A percentile compares a stretch with the other conserved stretches of the same genome.
Conservation (phyloP, 805 yeast species). For the Ogataea wickerhamii region DNA sequence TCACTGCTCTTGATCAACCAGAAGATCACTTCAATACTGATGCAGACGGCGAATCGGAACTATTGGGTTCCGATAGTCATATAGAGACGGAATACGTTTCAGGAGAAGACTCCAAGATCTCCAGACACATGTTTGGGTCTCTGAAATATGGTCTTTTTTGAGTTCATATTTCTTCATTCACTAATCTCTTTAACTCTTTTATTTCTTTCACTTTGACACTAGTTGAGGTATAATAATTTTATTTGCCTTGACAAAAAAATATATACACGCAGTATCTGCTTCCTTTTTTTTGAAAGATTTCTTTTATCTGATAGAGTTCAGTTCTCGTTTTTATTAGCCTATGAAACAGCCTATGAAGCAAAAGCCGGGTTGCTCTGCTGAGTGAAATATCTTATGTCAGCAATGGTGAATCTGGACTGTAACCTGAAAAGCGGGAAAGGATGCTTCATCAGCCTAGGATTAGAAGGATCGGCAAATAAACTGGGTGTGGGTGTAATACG, state of each 20-base stretch:
- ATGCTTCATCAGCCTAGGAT: slow-evolving; percentile 74
- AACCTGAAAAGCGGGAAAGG: slow-evolving; percentile 38
- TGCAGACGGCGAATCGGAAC: slow-evolving; percentile 8
- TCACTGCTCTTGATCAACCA: slow-evolving; percentile 42
- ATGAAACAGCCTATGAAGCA: too few relatives aligned
- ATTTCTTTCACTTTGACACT: too few relatives aligned
- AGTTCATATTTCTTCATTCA: too few relatives aligned
- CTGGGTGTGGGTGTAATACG: slow-evolving; percentile 89
- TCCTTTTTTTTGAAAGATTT: too few relatives aligned
- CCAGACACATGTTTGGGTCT: slow-evolving; percentile 8
- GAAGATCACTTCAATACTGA: not conserved
- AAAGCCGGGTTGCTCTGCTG: too few relatives aligned
- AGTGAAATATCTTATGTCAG: too few relatives aligned
- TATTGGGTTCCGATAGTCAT: slow-evolving; percentile 7
- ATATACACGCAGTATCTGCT: too few relatives aligned
- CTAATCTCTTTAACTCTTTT: too few relatives aligned
- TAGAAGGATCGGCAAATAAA: slow-evolving; percentile 97
- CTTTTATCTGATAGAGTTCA: too few relatives aligned
- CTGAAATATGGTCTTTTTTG: slow-evolving; percentile 9
- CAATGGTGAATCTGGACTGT: slow-evolving; percentile 38
- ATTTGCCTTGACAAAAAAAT: too few relatives aligned
- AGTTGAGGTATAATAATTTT: too few relatives aligned
- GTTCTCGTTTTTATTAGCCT: too few relatives aligned
- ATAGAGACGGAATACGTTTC: slow-evolving; percentile 13
- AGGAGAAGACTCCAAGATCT: slow-evolving; percentile 7